Percentiles rank a stretch among this genome's conserved stretches.
phyloP scores from a whole-genome alignment of 306 rosid species.

The apple (Malus domestica) region DNA sequence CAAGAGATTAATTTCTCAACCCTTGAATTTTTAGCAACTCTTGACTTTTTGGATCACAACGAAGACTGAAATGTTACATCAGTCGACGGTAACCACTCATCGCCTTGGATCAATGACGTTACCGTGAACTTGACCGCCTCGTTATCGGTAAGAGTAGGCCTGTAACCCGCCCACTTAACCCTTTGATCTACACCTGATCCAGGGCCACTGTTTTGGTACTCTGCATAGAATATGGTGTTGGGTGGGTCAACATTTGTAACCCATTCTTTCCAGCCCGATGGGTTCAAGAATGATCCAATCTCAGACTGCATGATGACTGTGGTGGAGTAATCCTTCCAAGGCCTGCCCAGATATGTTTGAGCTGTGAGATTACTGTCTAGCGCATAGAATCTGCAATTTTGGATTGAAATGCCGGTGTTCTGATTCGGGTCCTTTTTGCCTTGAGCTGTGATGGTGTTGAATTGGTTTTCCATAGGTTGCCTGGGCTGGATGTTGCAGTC shows the following conservation, averaged over 20 bases:
- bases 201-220: constrained; percentile 56
- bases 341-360: constrained; percentile 74
- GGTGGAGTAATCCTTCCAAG: constrained; percentile 83
- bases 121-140: constrained; percentile 55
- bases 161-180: constrained; percentile 73
- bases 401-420: constrained; percentile 75
- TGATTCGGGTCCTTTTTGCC: constrained; percentile 77
- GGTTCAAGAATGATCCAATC: constrained; percentile 48
- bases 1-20: not conserved
- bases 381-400: constrained; percentile 41
- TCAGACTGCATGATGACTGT: constrained; percentile 58
- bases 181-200: constrained; percentile 48
- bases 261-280: constrained; percentile 79
- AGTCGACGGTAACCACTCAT: constrained; percentile 59
- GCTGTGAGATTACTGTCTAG: constrained; percentile 32
- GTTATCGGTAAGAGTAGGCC: constrained; percentile 28
- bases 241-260: constrained; percentile 44
- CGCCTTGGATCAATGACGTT: constrained; percentile 55
- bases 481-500: constrained; percentile 61
- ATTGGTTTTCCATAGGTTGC: constrained; percentile 67
- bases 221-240: constrained; percentile 56
- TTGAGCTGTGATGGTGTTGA: constrained; percentile 91
- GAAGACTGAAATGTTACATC: constrained; percentile 38
- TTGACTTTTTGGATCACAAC: constrained; percentile 23
- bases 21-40: not conserved